Evolutionary conservation across 331 rosid species (phyloP), one percentile per base, ranked within the genome.

Genomic region (Phaseolus coccineus): DNA sequence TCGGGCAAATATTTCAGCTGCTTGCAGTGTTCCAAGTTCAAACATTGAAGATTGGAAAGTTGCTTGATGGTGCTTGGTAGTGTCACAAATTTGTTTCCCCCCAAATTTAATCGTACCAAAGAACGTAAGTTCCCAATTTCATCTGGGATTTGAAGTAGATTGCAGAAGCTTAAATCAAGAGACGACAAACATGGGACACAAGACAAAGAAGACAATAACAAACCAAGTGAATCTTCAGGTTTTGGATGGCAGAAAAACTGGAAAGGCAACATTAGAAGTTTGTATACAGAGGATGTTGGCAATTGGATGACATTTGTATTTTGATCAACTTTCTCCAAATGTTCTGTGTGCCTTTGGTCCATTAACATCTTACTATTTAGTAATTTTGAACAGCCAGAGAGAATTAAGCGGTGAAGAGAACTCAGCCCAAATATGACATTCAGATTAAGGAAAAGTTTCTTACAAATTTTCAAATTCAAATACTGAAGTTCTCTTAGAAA

Each of bases 331-430:
- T 31, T 28, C 58, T 68, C 47, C 77, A 46, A 27, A 11, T 63
- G 30, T 47, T 68, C 8, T 9, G 0, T 10, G 2, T 69, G 24
- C 0, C 30, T 74, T 47, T 33, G 61, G 0, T 22, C 14, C 51
- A 30, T 8, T 8, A 63, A 40, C 4, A 72, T 0, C 2, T 27
- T 10, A n/a, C 40, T 51, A 0, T 63, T 28, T 14, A n/a, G 37
- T 30, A 82, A 63, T 19, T 77, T 53, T 19, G 70, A 48, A 61
- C 82, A 82, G n/a, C 82, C 74, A 0, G 39, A 51, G 33, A 80
- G 69, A 31, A 28, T 1, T 24, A 79, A 39, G 0, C 0, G 0
- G 3, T 5, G 0, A 4, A 81, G 85, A 11, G 77, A 57, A 68
- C 27, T 75, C 2, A 81, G 11, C 7, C 35, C 2, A 31, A 71